A percentile compares a stretch with the other conserved stretches of the same genome.
Evolutionary conservation across 2,329 filamentous ascomycete species (phyloP).

Genomic region (Purpureocillium lavendulum): DNA sequence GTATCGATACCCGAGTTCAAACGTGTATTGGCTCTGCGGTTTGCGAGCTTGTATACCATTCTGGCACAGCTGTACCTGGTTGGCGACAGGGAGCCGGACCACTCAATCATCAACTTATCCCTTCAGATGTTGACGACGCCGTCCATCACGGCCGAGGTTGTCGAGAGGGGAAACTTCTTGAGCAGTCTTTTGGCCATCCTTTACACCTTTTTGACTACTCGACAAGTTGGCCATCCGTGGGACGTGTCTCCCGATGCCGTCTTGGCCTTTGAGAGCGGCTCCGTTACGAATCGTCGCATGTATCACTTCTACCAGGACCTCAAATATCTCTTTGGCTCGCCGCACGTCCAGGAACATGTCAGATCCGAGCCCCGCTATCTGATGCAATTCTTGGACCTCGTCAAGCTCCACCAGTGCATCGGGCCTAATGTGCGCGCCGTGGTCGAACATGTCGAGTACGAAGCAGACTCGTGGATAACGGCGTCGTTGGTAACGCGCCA

Average conservation of each 20-base stretch:
- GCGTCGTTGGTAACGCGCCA: conserved; percentile 90
- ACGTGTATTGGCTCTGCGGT: conserved; percentile 82
- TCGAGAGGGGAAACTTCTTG: conserved; percentile 90
- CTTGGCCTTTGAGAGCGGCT: conserved; percentile 86
- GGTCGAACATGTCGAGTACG: conserved; percentile 95
- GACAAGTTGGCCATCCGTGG: conserved; percentile 90
- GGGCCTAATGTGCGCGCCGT: conserved; percentile 87
- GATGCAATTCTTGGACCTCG: conserved; percentile 88
- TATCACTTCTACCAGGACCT: conserved; percentile 97
- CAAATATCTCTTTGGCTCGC: conserved; percentile 80
- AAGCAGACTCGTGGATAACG: conserved; percentile 96
- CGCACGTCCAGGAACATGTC: conserved; percentile 79
- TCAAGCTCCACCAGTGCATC: conserved; percentile 94
- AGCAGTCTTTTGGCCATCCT: conserved; percentile 93
- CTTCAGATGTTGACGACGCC: conserved; percentile 95
- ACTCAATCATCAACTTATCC: conserved; percentile 96
- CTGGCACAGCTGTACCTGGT: conserved; percentile 92
- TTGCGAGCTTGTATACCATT: conserved; percentile 89
- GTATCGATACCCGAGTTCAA: conserved; percentile 96
- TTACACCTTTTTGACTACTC: conserved; percentile 92
- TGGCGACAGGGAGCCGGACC: conserved; percentile 90
- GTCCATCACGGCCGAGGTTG: conserved; percentile 91
- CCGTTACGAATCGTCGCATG: conserved; percentile 88
- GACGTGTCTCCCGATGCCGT: conserved; percentile 81
- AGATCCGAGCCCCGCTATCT: conserved; percentile 80